Base-by-base conservation (phyloP, 257 asterid species). In the Marsdenia floribunda region DNA sequence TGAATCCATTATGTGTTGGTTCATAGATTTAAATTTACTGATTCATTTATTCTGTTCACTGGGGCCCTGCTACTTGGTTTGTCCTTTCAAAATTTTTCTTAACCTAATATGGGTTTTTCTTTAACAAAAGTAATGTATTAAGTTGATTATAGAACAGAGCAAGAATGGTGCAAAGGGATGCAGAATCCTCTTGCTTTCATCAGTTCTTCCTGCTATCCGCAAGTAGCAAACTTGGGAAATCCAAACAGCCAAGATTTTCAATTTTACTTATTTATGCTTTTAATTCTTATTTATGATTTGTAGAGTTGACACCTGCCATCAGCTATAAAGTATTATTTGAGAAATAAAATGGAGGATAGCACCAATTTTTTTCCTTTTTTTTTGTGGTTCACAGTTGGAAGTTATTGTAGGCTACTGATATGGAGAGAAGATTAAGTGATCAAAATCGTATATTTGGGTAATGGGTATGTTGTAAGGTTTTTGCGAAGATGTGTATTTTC, bases 401-500 rank as follows among this genome's bases (percentile, higher is more conserved):
- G 68, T 5, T 24, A 44, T 46, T n/a, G 54, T 69, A 46, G 40
- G 4, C 13, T 33, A 44, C 73, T 71, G 52, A 75, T 46, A 78
- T 82, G 86, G 75, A 21, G 24, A 75, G 22, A 61, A 68, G 44
- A 37, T 65, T 53, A 19, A 67, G 55, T 21, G 59, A 70, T 69
- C 40, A 58, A 73, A 63, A 68, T 29, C 33, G 33, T 29, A 29
- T 29, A 29, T 29, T 29, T 63, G 80, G 71, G 53, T 63, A 26
- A 0, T 63, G 80, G 71, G 53, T 63, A 26, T 22, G 0, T 70
- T 44, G 47, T 78, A 37, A 49, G 67, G 38, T 55, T 54, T 24
- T 19, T 77, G 18, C 75, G 82, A 38, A 78, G 68, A 44, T 77
- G 79, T 55, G 33, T 83, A 38, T 77, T 77, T 29, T 75, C 79